A percentile compares a stretch with the other conserved stretches of the same genome.
These are phyloP conservation scores for Chytriomyces sp. DNA, from an alignment of 192 early-diverging fungal genomes.

Conservation along the genomic window DNA sequence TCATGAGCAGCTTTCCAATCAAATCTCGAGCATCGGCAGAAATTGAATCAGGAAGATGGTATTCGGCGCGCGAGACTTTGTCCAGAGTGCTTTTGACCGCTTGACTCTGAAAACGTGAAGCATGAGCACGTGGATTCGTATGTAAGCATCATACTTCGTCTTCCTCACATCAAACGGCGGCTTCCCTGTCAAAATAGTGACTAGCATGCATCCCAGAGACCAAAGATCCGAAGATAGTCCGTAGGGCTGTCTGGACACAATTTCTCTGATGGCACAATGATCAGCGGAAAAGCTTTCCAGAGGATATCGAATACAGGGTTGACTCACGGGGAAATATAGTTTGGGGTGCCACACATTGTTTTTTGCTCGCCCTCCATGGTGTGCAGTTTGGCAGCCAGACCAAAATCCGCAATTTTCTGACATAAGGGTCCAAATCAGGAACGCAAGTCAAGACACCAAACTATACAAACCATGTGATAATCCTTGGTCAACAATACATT, in stretches of 20 bases:
- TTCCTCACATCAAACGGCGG: conserved; percentile 69
- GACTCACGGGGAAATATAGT: conserved; percentile 77
- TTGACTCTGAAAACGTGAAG: conserved; percentile 38
- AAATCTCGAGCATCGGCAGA: conserved; percentile 62
- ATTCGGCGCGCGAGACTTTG: conserved; percentile 58
- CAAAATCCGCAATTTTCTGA: conserved; percentile 80
- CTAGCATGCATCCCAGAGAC: conserved; percentile 78
- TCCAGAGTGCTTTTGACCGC: conserved; percentile 62
- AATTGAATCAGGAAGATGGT: conserved; percentile 57
- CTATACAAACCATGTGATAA: conserved; percentile 51
- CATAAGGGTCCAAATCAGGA: conserved; percentile 35
- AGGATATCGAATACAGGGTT: conserved; percentile 64
- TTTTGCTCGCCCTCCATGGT: conserved; percentile 63
- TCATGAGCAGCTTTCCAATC: conserved; percentile 61
- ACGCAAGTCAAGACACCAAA: background rate
- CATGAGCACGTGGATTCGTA: background rate
- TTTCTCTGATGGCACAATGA: conserved; percentile 54
- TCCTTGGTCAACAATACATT: conserved; percentile 68
- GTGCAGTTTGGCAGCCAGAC: conserved; percentile 64
- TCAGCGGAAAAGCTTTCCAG: too few species aligned
- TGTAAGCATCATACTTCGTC: background rate
- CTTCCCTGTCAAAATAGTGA: conserved; percentile 72
- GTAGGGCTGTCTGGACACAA: conserved; percentile 72
- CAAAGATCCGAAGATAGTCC: conserved; percentile 75
- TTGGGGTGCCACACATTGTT: conserved; percentile 80